Base-by-base conservation (phyloP, 2,329 filamentous ascomycete species). In the Microdochium paspali region DNA sequence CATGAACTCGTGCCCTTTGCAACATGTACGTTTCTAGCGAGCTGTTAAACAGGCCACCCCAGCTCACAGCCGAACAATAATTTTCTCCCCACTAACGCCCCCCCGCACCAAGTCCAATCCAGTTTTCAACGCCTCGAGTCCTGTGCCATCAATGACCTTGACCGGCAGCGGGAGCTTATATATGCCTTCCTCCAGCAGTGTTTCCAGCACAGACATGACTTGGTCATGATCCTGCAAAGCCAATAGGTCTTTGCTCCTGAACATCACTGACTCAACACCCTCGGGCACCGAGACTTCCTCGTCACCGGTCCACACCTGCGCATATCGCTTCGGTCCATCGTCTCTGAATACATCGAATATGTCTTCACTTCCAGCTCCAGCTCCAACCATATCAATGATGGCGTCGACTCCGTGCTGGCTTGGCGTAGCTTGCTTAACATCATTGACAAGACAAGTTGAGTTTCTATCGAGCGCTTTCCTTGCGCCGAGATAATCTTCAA, bases 11-110 rank as follows among this genome's bases (percentile, higher is more conserved):
- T n/a, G n/a, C n/a, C n/a, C n/a, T n/a, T n/a, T n/a, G n/a, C n/a
- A n/a, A n/a, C n/a, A n/a, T n/a, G n/a, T n/a, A n/a, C n/a, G n/a
- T n/a, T n/a, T n/a, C n/a, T n/a, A n/a, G n/a, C n/a, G n/a, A n/a
- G n/a, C n/a, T n/a, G n/a, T n/a, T n/a, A n/a, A n/a, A n/a, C n/a
- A n/a, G n/a, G n/a, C n/a, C n/a, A n/a, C n/a, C n/a, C n/a, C n/a
- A n/a, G n/a, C 13, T 13, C 13, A 21, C 18, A 31, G 25, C 10
- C 21, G 15, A 21, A 51, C 47, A 18, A 51, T 47, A 20, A 49
- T 31, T 39, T 49, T 51, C n/a, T 44, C 47, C n/a, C 50, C 47
- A 49, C 47, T 51, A 24, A 51, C 50, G 15, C 47, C 50, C 23
- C 43, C 43, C 15, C 42, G 35, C 44, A 49, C 42, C 44, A 46